These are phyloP conservation scores for Eucalyptus marginata DNA, from an alignment of 345 rosid species.

Conservation along the genomic window DNA sequence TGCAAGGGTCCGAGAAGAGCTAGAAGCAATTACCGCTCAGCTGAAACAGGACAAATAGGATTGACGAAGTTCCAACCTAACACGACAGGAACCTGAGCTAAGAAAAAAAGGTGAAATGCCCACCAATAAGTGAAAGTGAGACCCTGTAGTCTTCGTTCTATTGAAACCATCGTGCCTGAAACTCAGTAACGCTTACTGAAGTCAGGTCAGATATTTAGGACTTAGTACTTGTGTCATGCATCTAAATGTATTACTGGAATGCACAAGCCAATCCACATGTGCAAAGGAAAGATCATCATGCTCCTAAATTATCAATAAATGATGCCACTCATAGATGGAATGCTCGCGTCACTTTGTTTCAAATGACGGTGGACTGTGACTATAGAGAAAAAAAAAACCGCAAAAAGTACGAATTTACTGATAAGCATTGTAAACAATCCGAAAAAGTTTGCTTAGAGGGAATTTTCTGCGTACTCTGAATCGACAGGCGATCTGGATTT, in stretches of 20 bases:
- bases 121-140: not conserved
- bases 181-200: not conserved
- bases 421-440: not conserved
- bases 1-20: not conserved
- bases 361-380: not conserved
- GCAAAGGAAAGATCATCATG: not conserved
- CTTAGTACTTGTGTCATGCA: not conserved
- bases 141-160: not conserved
- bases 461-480: not conserved
- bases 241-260: not conserved
- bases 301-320: not conserved
- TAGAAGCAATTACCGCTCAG: not conserved
- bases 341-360: not conserved
- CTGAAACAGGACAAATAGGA: not conserved
- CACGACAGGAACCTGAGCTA: not conserved
- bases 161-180: not conserved
- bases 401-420: not conserved
- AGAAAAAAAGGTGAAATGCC: not conserved
- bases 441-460: not conserved
- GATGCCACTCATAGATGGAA: not conserved
- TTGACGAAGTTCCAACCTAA: not conserved
- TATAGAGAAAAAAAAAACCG: no score
- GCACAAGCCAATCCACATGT: not conserved
- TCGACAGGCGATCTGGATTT: not conserved
- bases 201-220: not conserved